Evolutionary conservation across 352 stramenopile species (phyloP).

Genomic region (Phytophthora brassicae): DNA sequence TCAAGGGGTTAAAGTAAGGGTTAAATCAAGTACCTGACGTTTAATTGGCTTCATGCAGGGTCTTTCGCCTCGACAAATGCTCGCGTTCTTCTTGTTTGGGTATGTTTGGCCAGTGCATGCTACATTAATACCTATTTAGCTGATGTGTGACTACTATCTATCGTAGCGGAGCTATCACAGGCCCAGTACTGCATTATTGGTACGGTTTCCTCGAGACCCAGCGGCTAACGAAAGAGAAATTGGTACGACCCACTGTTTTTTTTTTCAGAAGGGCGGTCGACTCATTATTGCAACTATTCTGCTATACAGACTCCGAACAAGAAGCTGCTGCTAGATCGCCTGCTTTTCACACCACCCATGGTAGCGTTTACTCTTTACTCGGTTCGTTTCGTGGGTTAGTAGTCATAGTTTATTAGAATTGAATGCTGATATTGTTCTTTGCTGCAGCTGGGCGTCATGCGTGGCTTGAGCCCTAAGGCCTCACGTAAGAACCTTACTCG

Average conservation of each 20-base stretch:
- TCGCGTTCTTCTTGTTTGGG: conserved; percentile 75
- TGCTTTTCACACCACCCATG: conserved; percentile 69
- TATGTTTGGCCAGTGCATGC: conserved; percentile 9
- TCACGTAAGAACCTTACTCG: conserved; percentile 44
- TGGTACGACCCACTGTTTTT: conserved; percentile 36
- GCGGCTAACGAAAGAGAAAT: conserved; percentile 59
- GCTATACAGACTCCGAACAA: conserved; percentile 62
- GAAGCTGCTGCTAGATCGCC: conserved; percentile 68
- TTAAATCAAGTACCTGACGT: too few relatives aligned
- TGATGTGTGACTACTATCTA: neutral
- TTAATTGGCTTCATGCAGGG: conserved; percentile 29
- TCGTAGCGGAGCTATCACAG: conserved; percentile 52
- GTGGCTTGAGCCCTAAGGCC: conserved; percentile 47
- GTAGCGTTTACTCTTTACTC: conserved; percentile 72
- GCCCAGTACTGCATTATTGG: conserved; percentile 68
- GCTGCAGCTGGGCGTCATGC: conserved; percentile 58
- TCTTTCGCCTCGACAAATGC: conserved; percentile 61
- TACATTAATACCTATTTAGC: neutral
- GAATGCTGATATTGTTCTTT: neutral
- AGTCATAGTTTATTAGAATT: neutral
- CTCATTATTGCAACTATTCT: neutral
- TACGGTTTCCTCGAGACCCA: conserved; percentile 71
- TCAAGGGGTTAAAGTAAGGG: too few relatives aligned
- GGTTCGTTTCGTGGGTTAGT: conserved; percentile 21
- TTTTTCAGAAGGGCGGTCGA: neutral